phyloP scores from a whole-genome alignment of 1,284 basidiomycete species.

The Xerocomus nothofagi region DNA sequence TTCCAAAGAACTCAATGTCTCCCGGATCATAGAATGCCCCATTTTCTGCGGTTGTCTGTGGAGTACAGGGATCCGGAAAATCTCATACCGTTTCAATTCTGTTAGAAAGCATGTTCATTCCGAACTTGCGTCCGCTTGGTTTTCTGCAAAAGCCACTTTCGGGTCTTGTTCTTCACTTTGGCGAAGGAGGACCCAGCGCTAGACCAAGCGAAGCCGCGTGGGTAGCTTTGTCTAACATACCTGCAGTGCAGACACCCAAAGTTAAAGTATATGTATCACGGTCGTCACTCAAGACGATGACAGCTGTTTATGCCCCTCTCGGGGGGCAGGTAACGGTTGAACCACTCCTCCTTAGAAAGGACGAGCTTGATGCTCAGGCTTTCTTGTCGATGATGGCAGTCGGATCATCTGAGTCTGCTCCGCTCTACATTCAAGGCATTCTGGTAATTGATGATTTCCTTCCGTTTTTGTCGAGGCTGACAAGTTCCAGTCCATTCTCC shows the following conservation, averaged over 20 bases:
- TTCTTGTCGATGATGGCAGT: slow-evolving; percentile 70
- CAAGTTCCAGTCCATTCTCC: slow-evolving; percentile 38
- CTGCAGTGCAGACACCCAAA: slow-evolving; percentile 43
- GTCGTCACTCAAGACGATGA: slow-evolving; percentile 63
- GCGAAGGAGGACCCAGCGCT: slow-evolving; percentile 58
- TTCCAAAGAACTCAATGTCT: background rate
- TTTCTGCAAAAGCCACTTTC: slow-evolving; percentile 51
- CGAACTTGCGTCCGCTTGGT: slow-evolving; percentile 49
- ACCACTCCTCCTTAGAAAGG: slow-evolving; percentile 56
- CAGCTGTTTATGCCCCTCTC: slow-evolving; percentile 51
- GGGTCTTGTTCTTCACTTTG: slow-evolving; percentile 67
- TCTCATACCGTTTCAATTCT: slow-evolving; percentile 67
- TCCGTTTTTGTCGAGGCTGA: slow-evolving; percentile 13
- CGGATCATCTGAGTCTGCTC: slow-evolving; percentile 56
- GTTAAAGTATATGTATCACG: slow-evolving; percentile 63
- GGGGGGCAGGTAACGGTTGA: slow-evolving; percentile 50
- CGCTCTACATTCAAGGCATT: slow-evolving; percentile 65
- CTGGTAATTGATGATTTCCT: slow-evolving; percentile 41
- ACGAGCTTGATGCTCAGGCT: slow-evolving; percentile 65
- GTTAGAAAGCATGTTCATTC: slow-evolving; percentile 65
- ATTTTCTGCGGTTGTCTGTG: slow-evolving; percentile 59
- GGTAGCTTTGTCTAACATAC: slow-evolving; percentile 44
- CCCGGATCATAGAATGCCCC: slow-evolving; percentile 49
- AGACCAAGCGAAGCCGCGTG: slow-evolving; percentile 67
- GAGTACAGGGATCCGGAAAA: slow-evolving; percentile 70